Conservation (phyloP, 225 moss, liverwort and hornwort species). For the Antitrichia curtipendula region DNA sequence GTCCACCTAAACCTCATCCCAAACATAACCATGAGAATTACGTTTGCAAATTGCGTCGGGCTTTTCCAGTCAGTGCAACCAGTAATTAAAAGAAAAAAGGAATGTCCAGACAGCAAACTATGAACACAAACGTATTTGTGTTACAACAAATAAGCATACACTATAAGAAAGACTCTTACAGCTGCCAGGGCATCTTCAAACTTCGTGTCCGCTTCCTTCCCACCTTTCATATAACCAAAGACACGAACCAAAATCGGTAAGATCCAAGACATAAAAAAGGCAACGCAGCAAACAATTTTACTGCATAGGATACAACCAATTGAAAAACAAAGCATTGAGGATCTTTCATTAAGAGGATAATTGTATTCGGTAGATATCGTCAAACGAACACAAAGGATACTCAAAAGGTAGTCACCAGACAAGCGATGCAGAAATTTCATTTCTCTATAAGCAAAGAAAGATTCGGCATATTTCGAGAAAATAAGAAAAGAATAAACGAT, state of each 20-base stretch:
- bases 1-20: constrained; percentile 45
- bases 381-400: neutral
- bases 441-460: neutral
- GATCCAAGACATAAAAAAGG: neutral
- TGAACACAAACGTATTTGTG: neutral
- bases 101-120: neutral
- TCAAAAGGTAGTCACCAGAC: neutral
- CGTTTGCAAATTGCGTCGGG: neutral
- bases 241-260: neutral
- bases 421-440: neutral
- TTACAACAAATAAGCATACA: neutral
- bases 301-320: neutral
- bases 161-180: constrained; percentile 23
- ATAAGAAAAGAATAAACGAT: neutral
- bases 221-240: constrained; percentile 38
- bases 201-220: constrained; percentile 72
- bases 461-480: neutral
- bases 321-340: neutral
- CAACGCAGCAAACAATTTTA: neutral
- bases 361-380: neutral
- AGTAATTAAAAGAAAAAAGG: neutral
- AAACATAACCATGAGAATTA: neutral
- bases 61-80: neutral
- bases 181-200: constrained; percentile 75
- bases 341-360: neutral